Conservation (phyloP, 371 early-diverging fungal species). For the Mucor sp. region DNA sequence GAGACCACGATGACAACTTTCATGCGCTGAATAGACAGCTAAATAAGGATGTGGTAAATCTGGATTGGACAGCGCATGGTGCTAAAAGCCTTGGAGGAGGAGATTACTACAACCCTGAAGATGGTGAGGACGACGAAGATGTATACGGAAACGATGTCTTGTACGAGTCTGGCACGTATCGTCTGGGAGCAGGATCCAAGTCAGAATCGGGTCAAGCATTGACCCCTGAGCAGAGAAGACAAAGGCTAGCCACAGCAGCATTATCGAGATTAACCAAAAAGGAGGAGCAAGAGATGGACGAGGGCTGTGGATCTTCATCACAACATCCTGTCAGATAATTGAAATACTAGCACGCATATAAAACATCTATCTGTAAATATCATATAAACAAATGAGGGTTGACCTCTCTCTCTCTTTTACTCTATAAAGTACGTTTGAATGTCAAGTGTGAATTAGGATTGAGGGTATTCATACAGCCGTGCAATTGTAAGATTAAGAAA, state of each 20-base stretch:
- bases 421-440: no score
- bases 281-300: conserved; percentile 54
- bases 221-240: conserved; percentile 29
- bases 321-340: not conserved
- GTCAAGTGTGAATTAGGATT: no score
- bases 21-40: conserved; percentile 79
- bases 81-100: conserved; percentile 44
- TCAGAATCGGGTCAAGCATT: not conserved
- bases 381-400: no score
- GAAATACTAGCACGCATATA: not conserved
- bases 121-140: conserved; percentile 24
- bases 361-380: not conserved
- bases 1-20: conserved; percentile 82
- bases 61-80: conserved; percentile 67
- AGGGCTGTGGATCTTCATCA: conserved; percentile 46
- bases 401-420: no score
- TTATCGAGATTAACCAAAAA: conserved; percentile 46
- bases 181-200: conserved; percentile 25
- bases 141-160: conserved; percentile 12
- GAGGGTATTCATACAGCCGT: no score
- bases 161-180: conserved; percentile 39
- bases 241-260: conserved; percentile 40
- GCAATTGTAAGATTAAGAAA: no score
- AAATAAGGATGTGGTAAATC: conserved; percentile 68
- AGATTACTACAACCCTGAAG: conserved; percentile 44